A percentile compares a stretch with the other conserved stretches of the same genome.
Evolutionary conservation across 495 filamentous ascomycete genomes (phyloP).

Genomic region (Penicillium robsamsonii): DNA sequence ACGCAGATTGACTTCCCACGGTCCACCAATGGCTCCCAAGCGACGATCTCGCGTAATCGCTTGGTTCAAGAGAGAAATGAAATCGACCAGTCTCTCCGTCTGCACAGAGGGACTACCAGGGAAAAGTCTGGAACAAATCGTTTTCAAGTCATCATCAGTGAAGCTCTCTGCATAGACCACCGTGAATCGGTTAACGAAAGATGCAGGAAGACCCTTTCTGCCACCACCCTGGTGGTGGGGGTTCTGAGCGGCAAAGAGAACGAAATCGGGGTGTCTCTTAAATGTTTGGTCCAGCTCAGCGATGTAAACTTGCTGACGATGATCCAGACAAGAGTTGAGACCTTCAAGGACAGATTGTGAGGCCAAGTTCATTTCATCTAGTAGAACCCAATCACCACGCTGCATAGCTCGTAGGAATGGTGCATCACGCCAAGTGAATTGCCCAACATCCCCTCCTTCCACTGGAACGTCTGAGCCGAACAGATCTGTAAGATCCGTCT

Average conservation of each 20-base stretch:
- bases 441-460: conserved; percentile 80
- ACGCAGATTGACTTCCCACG: conserved; percentile 97
- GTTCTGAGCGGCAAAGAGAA: conserved; percentile 95
- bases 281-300: conserved; percentile 93
- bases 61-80: conserved; percentile 73
- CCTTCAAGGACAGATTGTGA: conserved; percentile 97
- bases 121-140: conserved; percentile 78
- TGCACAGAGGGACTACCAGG: conserved; percentile 54
- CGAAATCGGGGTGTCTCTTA: conserved; percentile 81
- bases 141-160: conserved; percentile 70
- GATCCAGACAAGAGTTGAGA: conserved; percentile 94
- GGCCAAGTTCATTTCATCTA: conserved; percentile 99
- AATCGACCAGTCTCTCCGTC: conserved; percentile 65
- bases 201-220: conserved; percentile 89
- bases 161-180: conserved; percentile 95
- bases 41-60: conserved; percentile 61
- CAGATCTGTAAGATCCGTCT: conserved; percentile 94
- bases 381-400: conserved; percentile 87
- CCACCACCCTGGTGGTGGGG: conserved; percentile 96
- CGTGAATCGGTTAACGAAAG: conserved; percentile 97
- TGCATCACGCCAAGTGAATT: conserved; percentile 92
- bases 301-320: conserved; percentile 93
- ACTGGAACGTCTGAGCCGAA: conserved; percentile 97
- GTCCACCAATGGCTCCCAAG: conserved; percentile 78
- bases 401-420: conserved; percentile 97